Evolutionary conservation across 1,284 basidiomycete species (phyloP), one percentile per base, ranked within the genome.

Genomic region (Anthracocystis walkeri): DNA sequence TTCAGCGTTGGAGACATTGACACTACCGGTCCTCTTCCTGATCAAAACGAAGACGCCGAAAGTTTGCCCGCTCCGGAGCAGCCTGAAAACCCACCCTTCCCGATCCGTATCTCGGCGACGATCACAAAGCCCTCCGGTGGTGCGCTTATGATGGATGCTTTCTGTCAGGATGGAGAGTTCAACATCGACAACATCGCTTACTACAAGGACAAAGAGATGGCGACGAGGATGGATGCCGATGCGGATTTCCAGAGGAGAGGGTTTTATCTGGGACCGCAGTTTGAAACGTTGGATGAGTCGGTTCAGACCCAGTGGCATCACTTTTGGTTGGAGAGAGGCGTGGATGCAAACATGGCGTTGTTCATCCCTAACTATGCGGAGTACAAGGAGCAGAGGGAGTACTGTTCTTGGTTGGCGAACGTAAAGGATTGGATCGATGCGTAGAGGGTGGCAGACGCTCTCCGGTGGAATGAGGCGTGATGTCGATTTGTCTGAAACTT

Each of bases 161-260:
- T 79, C 51, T 84, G 77, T 82, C 92, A 80, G 44, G 82, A 95
- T 65, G 94, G 93, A 58, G 87, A 90, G 12, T 94, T 97, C 85
- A 87, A 91, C 33, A 88, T 96, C 71, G 95, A 97, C 86, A 96
- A 95, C 86, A 90, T 96, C 69, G 90, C 93, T 4, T 96, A 89
- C 88, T 97, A 96, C 87, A 87, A 88, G 20, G 92, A 94, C 77
- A 86, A 87, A 33, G 89, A 90, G 81, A 81, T 93, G 38, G 95
- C 92, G 16, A 91, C 90, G 11, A 91, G 92, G 35, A 86, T 94
- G 75, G 93, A 91, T 21, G 91, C 93, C 7, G 94, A 97, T 75
- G 92, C 92, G 14, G 95, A 97, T 87, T 97, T 93, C 93, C 91
- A 92, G 84, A 90, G 95, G 57, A 90, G 95, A 46, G 93, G 92